Conservation (phyloP, 176 grass and related monocot genomes). For the Miscanthus lutarioriparius region DNA sequence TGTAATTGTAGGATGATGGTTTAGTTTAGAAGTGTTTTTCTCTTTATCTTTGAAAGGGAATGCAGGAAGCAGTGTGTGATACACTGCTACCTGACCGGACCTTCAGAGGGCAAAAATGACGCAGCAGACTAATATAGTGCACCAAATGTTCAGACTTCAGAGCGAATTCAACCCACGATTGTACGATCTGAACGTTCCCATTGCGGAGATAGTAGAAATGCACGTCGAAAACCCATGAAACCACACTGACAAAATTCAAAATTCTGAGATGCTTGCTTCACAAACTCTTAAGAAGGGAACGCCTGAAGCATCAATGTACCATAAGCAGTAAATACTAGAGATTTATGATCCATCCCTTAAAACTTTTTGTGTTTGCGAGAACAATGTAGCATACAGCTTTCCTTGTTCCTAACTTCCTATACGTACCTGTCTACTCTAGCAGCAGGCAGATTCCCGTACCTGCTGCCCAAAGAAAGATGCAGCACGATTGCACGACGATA, state of each 20-base stretch:
- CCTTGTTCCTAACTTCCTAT: not conserved
- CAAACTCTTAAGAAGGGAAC: not conserved
- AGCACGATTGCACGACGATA: not conserved
- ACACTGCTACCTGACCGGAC: not conserved
- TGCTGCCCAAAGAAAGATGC: not conserved
- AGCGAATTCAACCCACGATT: not conserved
- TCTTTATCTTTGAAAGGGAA: not conserved
- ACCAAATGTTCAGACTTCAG: not conserved
- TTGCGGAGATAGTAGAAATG: not conserved
- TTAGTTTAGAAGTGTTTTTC: not conserved
- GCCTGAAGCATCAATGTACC: not conserved
- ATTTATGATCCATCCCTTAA: conserved; percentile 7
- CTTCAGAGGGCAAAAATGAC: conserved; percentile 1
- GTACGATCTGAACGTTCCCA: not conserved
- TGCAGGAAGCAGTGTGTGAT: not conserved
- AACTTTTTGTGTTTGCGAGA: conserved; percentile 4
- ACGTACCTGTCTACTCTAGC: conserved; percentile 23
- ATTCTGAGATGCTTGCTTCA: not conserved
- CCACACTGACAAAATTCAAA: not conserved
- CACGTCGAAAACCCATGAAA: not conserved
- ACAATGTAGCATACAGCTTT: not conserved
- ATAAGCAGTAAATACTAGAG: conserved; percentile 2
- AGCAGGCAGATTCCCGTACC: not conserved
- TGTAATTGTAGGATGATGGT: conserved; percentile 9
- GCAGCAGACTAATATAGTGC: not conserved